These are phyloP conservation scores for Ambrosia hybrid DNA, from an alignment of 140 eudicot genomes.

Conservation along the genomic window DNA sequence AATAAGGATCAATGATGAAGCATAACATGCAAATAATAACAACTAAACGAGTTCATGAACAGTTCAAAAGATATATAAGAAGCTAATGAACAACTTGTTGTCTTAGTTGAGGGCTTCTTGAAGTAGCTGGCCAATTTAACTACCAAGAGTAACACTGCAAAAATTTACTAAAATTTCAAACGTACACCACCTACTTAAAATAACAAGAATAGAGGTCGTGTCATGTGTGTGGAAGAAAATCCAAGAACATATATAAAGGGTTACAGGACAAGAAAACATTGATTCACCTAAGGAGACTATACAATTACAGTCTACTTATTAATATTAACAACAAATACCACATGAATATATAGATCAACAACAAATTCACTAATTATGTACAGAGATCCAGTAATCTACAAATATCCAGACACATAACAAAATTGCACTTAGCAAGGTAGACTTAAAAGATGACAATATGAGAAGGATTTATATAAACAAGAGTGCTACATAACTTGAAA, in stretches of 20 bases:
- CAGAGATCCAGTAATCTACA: not conserved
- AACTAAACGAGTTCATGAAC: constrained; percentile 1
- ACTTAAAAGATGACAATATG: not conserved
- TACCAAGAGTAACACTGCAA: constrained; percentile 10
- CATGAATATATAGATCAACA: constrained; percentile 5
- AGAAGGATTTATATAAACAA: not conserved
- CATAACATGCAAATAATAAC: not conserved
- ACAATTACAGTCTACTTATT: not conserved
- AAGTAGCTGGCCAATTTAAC: constrained; percentile 24
- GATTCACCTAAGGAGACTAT: not conserved
- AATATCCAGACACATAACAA: not conserved
- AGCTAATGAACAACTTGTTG: not conserved
- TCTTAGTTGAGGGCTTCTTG: constrained; percentile 4
- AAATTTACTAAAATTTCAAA: constrained; percentile 2
- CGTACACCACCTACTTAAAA: constrained; percentile 11
- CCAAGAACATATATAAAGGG: too few species aligned
- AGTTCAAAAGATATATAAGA: not conserved
- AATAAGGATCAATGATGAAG: not conserved
- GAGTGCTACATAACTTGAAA: not conserved
- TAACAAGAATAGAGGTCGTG: too few species aligned
- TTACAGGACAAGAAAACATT: too few species aligned
- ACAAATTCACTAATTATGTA: too few species aligned
- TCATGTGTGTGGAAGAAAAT: too few species aligned
- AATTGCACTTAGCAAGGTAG: not conserved
- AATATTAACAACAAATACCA: constrained; percentile 14